Base-by-base conservation (phyloP, 2,329 filamentous ascomycete species). In the Graphilbum ipis-grandicollis region DNA sequence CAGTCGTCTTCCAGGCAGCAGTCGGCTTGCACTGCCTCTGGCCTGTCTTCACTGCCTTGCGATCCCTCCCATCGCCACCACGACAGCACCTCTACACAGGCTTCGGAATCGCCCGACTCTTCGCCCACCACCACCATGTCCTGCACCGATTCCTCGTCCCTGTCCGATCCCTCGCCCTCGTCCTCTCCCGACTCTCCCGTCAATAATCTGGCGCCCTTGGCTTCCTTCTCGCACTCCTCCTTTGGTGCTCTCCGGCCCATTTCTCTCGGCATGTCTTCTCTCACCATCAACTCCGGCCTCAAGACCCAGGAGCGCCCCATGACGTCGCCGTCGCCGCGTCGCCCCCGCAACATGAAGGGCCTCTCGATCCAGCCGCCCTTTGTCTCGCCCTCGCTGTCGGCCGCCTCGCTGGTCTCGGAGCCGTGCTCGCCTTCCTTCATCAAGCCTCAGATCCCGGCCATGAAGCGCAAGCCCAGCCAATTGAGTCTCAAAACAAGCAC, bases 81-180 rank as follows among this genome's bases (percentile, higher is more conserved):
- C 52, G 71, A 82, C 52, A 84, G 79, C 58, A 78, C 73, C n/a
- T 86, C 78, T 8, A 83, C 79, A 3, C 77, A 79, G 44, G 68
- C 68, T 38, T 82, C 80, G 14, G 83, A 82, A 44, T 96, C 90
- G 2, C 82, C 82, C 31, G 86, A 93, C 50, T 93, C 88, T 18
- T 96, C 88, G 9, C 90, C 90, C 2, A 96, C 88, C 8, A 94
- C 86, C 4, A 93, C 88, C 2, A 71, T 90, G 35, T 93, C 85
- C 6, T 93, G 84, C 17, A 83, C 88, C 44, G 88, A 93, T 58
- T 92, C 86, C 5, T 88, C 84, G 9, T 82, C 84, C 22, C 67
- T 90, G 34, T 86, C 86, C 22, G 88, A 96, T 48, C 79, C 83
- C 8, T 94, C 88, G 5, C 85, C 90, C 3, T 88, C 79, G 36